phyloP scores from a whole-genome alignment of 2,329 filamentous ascomycete species.

The Biscogniauxia mediterranea region DNA sequence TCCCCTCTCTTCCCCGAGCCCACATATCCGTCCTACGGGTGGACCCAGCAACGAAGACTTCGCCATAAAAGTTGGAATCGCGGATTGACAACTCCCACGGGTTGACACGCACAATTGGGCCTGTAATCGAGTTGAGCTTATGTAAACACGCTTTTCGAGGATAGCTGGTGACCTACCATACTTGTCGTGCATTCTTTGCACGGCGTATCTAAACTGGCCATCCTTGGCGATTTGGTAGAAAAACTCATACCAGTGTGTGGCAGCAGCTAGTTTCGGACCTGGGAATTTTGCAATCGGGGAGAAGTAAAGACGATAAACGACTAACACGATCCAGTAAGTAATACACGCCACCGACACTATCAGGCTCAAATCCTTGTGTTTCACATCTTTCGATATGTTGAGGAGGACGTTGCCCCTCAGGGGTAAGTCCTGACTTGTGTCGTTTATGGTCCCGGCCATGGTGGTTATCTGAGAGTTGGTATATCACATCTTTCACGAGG shows the following conservation, averaged over 20 bases:
- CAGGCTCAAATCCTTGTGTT: too few species aligned
- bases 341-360: too few species aligned
- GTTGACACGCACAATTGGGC: conserved; percentile 10
- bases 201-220: not conserved
- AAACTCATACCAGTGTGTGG: not conserved
- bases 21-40: conserved; percentile 6
- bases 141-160: not conserved
- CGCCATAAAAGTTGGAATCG: conserved; percentile 8
- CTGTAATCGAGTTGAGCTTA: not conserved
- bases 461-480: too few species aligned
- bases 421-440: too few species aligned
- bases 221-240: not conserved
- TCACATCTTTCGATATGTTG: too few species aligned
- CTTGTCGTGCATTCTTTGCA: not conserved
- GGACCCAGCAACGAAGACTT: conserved; percentile 7
- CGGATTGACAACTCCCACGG: conserved; percentile 10
- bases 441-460: too few species aligned
- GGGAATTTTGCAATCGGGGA: not conserved
- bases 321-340: too few species aligned
- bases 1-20: conserved; percentile 1
- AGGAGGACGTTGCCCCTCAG: too few species aligned
- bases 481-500: too few species aligned
- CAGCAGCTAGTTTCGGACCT: not conserved
- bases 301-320: not conserved
- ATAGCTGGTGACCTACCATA: not conserved